Conservation (phyloP, 2,329 filamentous ascomycete genomes). For the Cladosporium sp. region DNA sequence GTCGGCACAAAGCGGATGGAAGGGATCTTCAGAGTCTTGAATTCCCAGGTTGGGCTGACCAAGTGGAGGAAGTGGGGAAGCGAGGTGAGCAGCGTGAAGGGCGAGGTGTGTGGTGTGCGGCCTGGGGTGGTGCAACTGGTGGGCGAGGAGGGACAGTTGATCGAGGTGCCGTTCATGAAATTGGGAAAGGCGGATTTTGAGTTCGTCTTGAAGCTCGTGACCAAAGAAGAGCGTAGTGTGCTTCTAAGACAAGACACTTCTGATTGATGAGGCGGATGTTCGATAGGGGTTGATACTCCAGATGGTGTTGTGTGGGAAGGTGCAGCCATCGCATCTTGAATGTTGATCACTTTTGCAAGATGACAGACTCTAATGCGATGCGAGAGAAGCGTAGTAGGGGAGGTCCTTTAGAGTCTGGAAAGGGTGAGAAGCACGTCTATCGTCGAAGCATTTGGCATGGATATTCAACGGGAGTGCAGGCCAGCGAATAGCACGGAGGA, state of each 20-base stretch:
- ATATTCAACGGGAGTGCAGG: too few species aligned
- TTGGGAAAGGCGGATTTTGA: conserved; percentile 35
- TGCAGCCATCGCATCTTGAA: too few species aligned
- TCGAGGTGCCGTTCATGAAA: not conserved
- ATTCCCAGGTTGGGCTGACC: not conserved
- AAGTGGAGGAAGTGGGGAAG: conserved; percentile 7
- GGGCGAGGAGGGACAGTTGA: not conserved
- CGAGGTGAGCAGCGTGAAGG: not conserved
- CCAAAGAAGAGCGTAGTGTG: not conserved
- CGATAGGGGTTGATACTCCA: too few species aligned
- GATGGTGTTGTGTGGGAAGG: too few species aligned
- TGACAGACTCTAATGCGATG: too few species aligned
- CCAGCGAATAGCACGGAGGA: too few species aligned
- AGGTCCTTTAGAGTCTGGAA: too few species aligned
- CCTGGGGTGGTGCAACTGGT: conserved; percentile 9
- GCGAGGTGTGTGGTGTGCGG: conserved; percentile 13
- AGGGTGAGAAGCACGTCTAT: too few species aligned
- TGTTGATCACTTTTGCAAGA: too few species aligned
- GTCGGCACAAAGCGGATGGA: conserved; percentile 18
- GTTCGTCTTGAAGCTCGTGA: conserved; percentile 31
- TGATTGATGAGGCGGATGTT: too few species aligned
- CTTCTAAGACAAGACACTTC: not conserved
- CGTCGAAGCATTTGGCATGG: too few species aligned
- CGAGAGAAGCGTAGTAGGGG: too few species aligned
- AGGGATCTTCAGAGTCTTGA: conserved; percentile 4